A percentile compares a stretch with the other conserved stretches of the same genome.
Evolutionary conservation across 169 alveolate genomes (phyloP).

Genomic region (Plasmodium blacklocki): DNA sequence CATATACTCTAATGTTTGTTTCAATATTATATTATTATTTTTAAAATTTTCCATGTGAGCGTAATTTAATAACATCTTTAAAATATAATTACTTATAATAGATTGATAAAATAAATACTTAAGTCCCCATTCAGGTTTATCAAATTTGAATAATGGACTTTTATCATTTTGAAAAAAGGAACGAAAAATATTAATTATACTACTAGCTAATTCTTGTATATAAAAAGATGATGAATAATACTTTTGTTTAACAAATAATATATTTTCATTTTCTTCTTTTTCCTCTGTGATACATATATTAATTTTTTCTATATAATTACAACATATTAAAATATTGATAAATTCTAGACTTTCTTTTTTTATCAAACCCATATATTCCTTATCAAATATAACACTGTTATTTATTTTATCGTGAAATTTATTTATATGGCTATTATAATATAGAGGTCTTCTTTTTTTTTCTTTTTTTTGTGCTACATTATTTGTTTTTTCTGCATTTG

Average conservation of each 20-base stretch:
- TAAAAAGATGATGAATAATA: background rate
- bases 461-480: background rate
- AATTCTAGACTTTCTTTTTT: slow-evolving; percentile 68
- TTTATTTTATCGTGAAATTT: slow-evolving; percentile 24
- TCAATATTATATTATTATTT: slow-evolving; percentile 7
- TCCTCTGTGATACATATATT: slow-evolving; percentile 18
- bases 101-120: slow-evolving; percentile 66
- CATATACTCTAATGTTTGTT: slow-evolving; percentile 16
- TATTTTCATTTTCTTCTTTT: slow-evolving; percentile 1
- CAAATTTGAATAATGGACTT: slow-evolving; percentile 60
- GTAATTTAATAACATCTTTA: slow-evolving; percentile 28
- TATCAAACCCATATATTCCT: slow-evolving; percentile 40
- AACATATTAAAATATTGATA: slow-evolving; percentile 27
- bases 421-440: no score
- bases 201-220: slow-evolving; percentile 27
- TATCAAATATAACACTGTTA: slow-evolving; percentile 20
- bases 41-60: slow-evolving; percentile 3
- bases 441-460: no score
- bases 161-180: slow-evolving; percentile 60
- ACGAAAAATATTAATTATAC: slow-evolving; percentile 48
- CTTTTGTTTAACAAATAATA: slow-evolving; percentile 3
- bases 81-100: slow-evolving; percentile 42
- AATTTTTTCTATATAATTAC: slow-evolving; percentile 49
- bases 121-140: slow-evolving; percentile 76
- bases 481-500: background rate